Evolutionary conservation across 1,284 basidiomycete species (phyloP), one percentile per base, ranked within the genome.

Genomic region (Lignosus rhinocerotis): DNA sequence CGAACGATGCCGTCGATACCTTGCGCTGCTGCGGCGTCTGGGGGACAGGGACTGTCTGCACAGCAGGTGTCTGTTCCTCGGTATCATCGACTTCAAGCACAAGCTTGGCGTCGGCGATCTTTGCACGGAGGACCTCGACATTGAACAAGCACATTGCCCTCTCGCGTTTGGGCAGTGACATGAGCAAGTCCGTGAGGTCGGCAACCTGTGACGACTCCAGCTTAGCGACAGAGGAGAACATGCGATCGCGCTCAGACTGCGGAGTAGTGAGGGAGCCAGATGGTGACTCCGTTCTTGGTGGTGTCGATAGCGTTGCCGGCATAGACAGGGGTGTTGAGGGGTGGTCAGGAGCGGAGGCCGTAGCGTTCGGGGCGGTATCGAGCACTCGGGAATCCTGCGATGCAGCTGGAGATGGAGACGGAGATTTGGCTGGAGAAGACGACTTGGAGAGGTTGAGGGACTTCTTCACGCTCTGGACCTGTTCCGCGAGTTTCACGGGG

Each of bases 141-240:
- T 94, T 96, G 80, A 96, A 96, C 43, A 96, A 78, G 73, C 92
- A 94, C 83, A 96, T 81, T 0, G 92, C 93, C 3, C 93, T 85
- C 65, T 96, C 94, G 64, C 91, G 86, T 74, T 94, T 95, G 3
- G 90, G 87, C 25, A 96, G 78, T 63, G 86, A 87, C 83, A 93
- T 90, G 36, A 96, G 75, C 53, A 96, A 78, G 50, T 92, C 91
- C 0, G 88, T 86, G 53, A 94, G 79, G 61, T 91, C 86, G 5
- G 68, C 71, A 45, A 85, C 82, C 54, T 80, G 79, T 0, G 73
- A 63, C 12, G 81, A 76, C 71, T 90, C 88, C 12, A 92, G 75
- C 67, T 80, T 86, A 52, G 76, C 70, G 30, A 93, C 81, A 1
- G 90, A 89, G 16, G 76, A 80, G n/a, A 81, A 73, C 70, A 95